A percentile compares a stretch with the other conserved stretches of the same genome.
These are phyloP conservation scores for Boletus subcaerulescens DNA, from an alignment of 768 basidiomycete species.

Conservation along the genomic window DNA sequence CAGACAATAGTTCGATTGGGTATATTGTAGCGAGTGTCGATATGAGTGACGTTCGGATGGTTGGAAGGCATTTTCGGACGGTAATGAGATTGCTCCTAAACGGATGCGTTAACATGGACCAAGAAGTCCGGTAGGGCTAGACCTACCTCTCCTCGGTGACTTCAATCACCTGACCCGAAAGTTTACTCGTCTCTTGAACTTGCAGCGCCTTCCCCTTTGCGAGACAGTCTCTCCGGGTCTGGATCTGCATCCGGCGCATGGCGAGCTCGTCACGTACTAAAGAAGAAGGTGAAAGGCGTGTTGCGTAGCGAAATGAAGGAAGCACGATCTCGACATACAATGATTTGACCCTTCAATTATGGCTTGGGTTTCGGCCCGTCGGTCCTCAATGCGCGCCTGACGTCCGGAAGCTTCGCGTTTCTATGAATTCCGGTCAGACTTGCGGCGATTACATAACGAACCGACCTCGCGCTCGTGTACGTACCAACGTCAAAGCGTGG, in stretches of 20 bases:
- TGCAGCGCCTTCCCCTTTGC: slow-evolving; percentile 40
- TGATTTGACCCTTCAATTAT: slow-evolving; percentile 44
- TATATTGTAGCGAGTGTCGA: slow-evolving; percentile 74
- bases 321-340: slow-evolving; percentile 39
- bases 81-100: slow-evolving; percentile 45
- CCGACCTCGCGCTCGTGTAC: slow-evolving; percentile 1
- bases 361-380: slow-evolving; percentile 41
- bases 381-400: slow-evolving; percentile 49
- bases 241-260: slow-evolving; percentile 42
- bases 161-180: slow-evolving; percentile 31
- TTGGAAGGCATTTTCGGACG: slow-evolving; percentile 48
- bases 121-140: neutral
- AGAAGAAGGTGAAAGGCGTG: slow-evolving; percentile 11
- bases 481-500: slow-evolving; percentile 39
- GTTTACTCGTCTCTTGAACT: slow-evolving; percentile 27
- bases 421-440: slow-evolving; percentile 38
- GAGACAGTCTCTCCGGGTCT: slow-evolving; percentile 46
- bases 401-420: slow-evolving; percentile 68
- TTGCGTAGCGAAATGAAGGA: slow-evolving; percentile 18
- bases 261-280: slow-evolving; percentile 45
- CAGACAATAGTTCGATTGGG: slow-evolving; percentile 83
- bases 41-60: slow-evolving; percentile 61
- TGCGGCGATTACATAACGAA: slow-evolving; percentile 26
- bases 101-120: slow-evolving; percentile 13
- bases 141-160: slow-evolving; percentile 41